Percentiles rank a stretch among this genome's conserved stretches.
Evolutionary conservation across 192 early-diverging fungal genomes (phyloP).

Genomic region (Umbelopsis isabellina): DNA sequence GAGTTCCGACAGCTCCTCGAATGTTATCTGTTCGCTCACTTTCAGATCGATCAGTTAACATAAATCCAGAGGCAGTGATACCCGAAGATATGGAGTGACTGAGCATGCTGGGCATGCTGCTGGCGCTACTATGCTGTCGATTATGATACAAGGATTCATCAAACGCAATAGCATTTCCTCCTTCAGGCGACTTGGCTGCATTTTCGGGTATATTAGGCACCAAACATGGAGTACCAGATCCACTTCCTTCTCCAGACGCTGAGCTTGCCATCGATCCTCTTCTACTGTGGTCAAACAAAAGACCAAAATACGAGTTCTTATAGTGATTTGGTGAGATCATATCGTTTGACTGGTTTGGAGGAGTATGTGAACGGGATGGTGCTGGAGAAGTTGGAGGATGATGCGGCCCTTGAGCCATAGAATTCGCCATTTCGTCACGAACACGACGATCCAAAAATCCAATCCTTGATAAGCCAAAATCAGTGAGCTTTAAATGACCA

Average conservation of each 20-base stretch:
- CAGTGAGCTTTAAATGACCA: constrained; percentile 86
- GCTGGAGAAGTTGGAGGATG: constrained; percentile 34
- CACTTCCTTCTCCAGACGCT: constrained; percentile 40
- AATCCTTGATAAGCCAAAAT: constrained; percentile 84
- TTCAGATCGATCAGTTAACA: constrained; percentile 51
- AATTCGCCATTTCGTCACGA: constrained; percentile 48
- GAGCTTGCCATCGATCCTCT: constrained; percentile 53
- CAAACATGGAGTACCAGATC: constrained; percentile 16
- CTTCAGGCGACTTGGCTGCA: background rate
- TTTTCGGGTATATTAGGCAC: constrained; percentile 7
- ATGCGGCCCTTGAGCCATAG: background rate
- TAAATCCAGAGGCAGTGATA: constrained; percentile 45
- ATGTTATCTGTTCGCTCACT: constrained; percentile 12
- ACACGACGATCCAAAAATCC: constrained; percentile 83
- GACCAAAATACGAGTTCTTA: constrained; percentile 40
- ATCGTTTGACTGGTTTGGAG: constrained; percentile 29
- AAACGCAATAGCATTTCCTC: background rate
- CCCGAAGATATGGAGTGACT: constrained; percentile 34
- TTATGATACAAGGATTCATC: background rate
- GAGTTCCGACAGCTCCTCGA: constrained; percentile 69
- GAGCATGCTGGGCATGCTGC: constrained; percentile 33
- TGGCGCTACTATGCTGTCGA: constrained; percentile 35
- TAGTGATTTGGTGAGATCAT: constrained; percentile 25
- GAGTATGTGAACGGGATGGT: constrained; percentile 33
- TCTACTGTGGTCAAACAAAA: constrained; percentile 47